Conservation (phyloP, 2,329 filamentous ascomycete genomes). For the Trichoderma sp. region DNA sequence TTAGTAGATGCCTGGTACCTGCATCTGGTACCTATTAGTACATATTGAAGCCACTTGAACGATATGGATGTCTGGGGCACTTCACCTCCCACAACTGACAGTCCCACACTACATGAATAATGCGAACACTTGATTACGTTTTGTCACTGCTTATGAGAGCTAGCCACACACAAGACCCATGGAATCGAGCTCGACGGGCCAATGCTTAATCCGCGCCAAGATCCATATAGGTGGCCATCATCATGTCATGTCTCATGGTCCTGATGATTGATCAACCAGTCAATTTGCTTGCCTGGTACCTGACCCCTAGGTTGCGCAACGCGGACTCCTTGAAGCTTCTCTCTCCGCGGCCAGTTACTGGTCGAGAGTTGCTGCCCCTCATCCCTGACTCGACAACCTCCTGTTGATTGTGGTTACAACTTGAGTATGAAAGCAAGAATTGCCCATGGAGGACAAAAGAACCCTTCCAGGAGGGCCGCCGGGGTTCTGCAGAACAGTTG, state of each 20-base stretch:
- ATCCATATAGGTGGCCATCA: neutral
- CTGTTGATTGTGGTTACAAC: neutral
- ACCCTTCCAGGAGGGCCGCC: neutral
- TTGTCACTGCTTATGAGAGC: neutral
- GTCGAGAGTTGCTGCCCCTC: neutral
- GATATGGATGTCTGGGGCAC: neutral
- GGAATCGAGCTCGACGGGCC: conserved; percentile 3
- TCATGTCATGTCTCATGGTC: neutral
- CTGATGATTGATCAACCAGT: conserved; percentile 1
- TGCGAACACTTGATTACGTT: neutral
- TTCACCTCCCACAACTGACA: neutral
- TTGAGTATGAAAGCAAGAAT: neutral
- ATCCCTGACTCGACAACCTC: neutral
- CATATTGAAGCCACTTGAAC: neutral
- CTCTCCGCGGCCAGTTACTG: neutral
- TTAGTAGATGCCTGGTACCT: neutral
- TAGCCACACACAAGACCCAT: neutral
- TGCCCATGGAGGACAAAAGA: neutral
- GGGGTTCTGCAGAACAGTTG: neutral
- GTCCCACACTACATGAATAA: neutral
- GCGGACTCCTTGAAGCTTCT: neutral
- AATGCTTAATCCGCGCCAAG: neutral
- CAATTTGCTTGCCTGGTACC: conserved; percentile 4
- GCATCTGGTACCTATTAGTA: neutral
- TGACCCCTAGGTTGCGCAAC: conserved; percentile 1